Evolutionary conservation across 1,139 yeast species (phyloP), one percentile per base, ranked within the genome.

Genomic region (Yamadazyma oceani): DNA sequence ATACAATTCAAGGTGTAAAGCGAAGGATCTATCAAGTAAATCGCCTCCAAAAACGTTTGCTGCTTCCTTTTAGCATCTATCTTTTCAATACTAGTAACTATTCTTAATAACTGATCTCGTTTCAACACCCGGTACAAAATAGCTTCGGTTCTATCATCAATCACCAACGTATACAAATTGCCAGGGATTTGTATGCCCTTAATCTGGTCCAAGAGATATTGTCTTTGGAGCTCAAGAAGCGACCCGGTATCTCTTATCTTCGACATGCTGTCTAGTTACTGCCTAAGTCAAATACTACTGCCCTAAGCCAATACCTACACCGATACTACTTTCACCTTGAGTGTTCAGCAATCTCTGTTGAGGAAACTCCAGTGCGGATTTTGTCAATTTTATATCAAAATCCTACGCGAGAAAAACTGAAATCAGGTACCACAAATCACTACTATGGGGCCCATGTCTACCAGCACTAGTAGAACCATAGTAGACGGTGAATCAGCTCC

Each of bases 11-110:
- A 49, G 43, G 69, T 69, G 48, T 61, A 69, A 14, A 60, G 50
- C 14, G 65, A 52, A 11, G 66, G 60, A 19, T 69, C 73, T 17
- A 66, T 55, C 40, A 71, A 58, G 48, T 71, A 71, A 23, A 71
- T 64, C 17, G 73, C 76, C 43, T 62, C 68, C 50, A 70, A 53
- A 38, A 61, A 68, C 9, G 65, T 54, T 51, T 64, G 71, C 39
- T 55, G 62, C 29, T 63, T 57, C 34, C 75, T 51, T 25, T 53
- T 54, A 16, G 54, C 60, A 43, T 68, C 75, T 13, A 71, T 53
- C 45, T 55, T 55, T 41, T 71, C 77, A 10, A 71, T 54, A 3
- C 71, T 58, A 2, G 76, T 66, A 5, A 71, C 76, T 11, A 70
- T 52, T 29, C 77, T 53, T 11, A 71, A 52, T 28, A 71, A 48